Percentiles rank a stretch among this genome's conserved stretches.
Evolutionary conservation across 345 rosid species (phyloP).

Genomic region (Lepidium sativum): DNA sequence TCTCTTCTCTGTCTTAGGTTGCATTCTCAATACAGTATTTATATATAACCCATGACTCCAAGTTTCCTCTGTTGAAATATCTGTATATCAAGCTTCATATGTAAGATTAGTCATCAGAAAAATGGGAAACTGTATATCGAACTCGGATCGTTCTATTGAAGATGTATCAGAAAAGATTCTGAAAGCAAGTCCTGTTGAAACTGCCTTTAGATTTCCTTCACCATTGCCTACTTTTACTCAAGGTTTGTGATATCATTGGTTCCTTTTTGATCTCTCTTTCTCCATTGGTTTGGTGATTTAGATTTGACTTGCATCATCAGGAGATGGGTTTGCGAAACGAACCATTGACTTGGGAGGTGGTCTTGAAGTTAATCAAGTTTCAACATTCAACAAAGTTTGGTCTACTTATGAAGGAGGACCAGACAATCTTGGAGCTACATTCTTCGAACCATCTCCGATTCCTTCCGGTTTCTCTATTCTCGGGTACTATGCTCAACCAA

Average conservation of each 20-base stretch:
- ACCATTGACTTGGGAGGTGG: conserved; percentile 63
- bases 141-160: background rate
- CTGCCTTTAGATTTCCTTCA: conserved; percentile 53
- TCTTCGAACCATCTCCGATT: conserved; percentile 50
- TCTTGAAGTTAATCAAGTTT: conserved; percentile 45
- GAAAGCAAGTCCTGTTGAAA: conserved; percentile 39
- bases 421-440: conserved; percentile 56
- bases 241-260: conserved; percentile 24
- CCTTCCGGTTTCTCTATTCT: conserved; percentile 49
- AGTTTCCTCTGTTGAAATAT: background rate
- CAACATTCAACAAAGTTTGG: conserved; percentile 56
- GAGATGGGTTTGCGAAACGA: conserved; percentile 50
- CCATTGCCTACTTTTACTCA: conserved; percentile 48
- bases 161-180: conserved; percentile 24
- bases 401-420: conserved; percentile 54
- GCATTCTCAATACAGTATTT: background rate
- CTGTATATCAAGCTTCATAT: conserved; percentile 1
- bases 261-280: background rate
- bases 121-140: conserved; percentile 31
- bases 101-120: background rate
- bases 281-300: background rate
- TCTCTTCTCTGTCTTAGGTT: background rate
- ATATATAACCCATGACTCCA: conserved; percentile 9
- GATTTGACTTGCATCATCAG: conserved; percentile 21
- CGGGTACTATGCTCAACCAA: conserved; percentile 60